Base-by-base conservation (phyloP, 1,284 basidiomycete genomes). In the Boletus hoseneyae region DNA sequence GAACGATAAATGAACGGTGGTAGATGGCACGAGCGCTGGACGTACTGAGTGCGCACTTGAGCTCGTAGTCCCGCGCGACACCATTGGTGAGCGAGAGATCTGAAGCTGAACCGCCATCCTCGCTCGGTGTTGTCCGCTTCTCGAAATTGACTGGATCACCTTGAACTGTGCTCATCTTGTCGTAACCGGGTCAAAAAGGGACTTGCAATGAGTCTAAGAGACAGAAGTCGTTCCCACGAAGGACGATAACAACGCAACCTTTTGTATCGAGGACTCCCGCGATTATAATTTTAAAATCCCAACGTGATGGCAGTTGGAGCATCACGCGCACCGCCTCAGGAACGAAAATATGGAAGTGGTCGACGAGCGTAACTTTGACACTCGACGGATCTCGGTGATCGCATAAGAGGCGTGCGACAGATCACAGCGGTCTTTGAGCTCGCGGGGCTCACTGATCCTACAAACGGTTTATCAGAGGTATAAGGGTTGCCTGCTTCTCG, bases 41-140 rank as follows among this genome's bases (percentile, higher is more conserved):
- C 62, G 59, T 34, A 64, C 65, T 44, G 19, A 64, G 58, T 13
- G 50, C 53, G 25, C 64, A 64, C 41, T 64, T 64, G 48, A 67
- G 62, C 33, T 67, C 62, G 18, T 64, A 64, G 36, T 64, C 62
- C n/a, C 45, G 54, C 6, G 51, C 55, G 11, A 64, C 60, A 13
- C 62, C 65, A 15, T 67, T 49, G 11, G 21, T 9, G 25, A 39
- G 45, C 3, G 42, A 5, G 33, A 42, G 15, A n/a, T 51, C 52
- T n/a, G 40, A 45, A 36, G 16, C 35, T 3, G 43, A 50, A 18
- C 35, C 45, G 1, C 19, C 52, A 4, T 66, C 62, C 18, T 59
- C 55, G 50, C 39, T 46, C 21, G 30, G 12, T 10, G n/a, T 29
- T 3, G 15, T 7, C 32, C 48, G 50, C 33, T 67, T 66, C 38